phyloP scores from a whole-genome alignment of 805 yeast genomes.

The Candida suzukii region DNA sequence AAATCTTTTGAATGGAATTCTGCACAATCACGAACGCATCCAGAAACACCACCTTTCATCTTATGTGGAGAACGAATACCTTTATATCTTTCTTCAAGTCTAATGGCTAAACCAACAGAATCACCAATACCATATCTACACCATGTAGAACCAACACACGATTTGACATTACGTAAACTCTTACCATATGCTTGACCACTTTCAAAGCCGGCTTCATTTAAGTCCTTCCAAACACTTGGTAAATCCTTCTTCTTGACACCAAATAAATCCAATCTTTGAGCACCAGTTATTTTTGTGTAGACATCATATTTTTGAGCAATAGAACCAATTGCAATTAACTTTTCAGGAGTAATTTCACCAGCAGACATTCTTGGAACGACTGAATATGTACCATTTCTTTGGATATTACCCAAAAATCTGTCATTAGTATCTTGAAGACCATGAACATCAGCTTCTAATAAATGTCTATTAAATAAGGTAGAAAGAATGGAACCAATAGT shows the following conservation, averaged over 20 bases:
- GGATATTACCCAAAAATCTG: constrained; percentile 29
- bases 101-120: constrained; percentile 30
- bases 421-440: constrained; percentile 33
- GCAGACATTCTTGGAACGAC: constrained; percentile 31
- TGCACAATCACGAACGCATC: constrained; percentile 32
- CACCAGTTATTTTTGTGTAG: constrained; percentile 31
- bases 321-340: constrained; percentile 26
- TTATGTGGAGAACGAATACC: constrained; percentile 31
- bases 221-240: constrained; percentile 25
- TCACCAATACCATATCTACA: constrained; percentile 32
- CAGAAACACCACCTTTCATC: constrained; percentile 31
- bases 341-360: constrained; percentile 32
- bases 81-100: constrained; percentile 30
- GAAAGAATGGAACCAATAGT: constrained; percentile 29
- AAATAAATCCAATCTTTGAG: constrained; percentile 28
- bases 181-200: constrained; percentile 33
- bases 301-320: constrained; percentile 26
- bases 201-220: constrained; percentile 26
- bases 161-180: constrained; percentile 28
- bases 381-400: constrained; percentile 31
- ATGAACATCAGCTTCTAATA: constrained; percentile 23
- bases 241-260: constrained; percentile 28
- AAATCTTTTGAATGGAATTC: constrained; percentile 31
- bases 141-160: constrained; percentile 33
- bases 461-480: constrained; percentile 25